Evolutionary conservation across 768 basidiomycete species (phyloP).

Genomic region (Amanita rimosa): DNA sequence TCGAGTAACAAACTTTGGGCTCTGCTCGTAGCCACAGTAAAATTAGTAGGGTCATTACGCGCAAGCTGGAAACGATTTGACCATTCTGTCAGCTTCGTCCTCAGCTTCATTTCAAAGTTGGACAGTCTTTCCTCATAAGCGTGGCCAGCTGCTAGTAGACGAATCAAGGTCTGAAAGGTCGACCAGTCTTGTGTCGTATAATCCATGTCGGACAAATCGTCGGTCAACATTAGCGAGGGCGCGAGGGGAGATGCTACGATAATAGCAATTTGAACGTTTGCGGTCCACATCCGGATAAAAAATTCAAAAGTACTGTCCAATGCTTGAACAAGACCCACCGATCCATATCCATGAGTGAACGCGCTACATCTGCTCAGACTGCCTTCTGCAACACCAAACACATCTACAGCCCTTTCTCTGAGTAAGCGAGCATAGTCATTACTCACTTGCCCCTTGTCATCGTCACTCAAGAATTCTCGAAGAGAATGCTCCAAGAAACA

Average conservation of each 20-base stretch:
- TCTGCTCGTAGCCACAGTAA: constrained; percentile 45
- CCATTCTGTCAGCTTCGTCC: constrained; percentile 44
- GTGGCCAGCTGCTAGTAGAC: constrained; percentile 74
- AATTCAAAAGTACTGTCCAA: constrained; percentile 60
- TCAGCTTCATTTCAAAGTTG: constrained; percentile 62
- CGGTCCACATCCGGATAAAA: constrained; percentile 59
- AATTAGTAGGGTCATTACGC: constrained; percentile 39
- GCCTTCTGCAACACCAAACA: constrained; percentile 72
- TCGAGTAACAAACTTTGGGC: constrained; percentile 69
- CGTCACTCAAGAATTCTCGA: constrained; percentile 31
- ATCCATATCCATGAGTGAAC: constrained; percentile 88
- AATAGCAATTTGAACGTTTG: constrained; percentile 31
- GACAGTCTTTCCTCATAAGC: constrained; percentile 57
- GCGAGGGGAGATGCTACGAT: constrained; percentile 17
- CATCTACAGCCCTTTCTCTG: constrained; percentile 63
- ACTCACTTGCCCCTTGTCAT: constrained; percentile 27
- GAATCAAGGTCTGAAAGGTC: constrained; percentile 71
- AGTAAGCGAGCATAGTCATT: constrained; percentile 51
- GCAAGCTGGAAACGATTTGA: constrained; percentile 48
- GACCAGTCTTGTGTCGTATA: constrained; percentile 88
- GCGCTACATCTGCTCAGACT: constrained; percentile 61
- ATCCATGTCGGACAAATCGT: constrained; percentile 71
- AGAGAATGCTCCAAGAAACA: constrained; percentile 53
- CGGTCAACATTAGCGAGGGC: constrained; percentile 25
- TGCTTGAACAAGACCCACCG: constrained; percentile 59